These are phyloP conservation scores for Aquilaria yunnanensis DNA, from an alignment of 345 rosid species.

Conservation along the genomic window DNA sequence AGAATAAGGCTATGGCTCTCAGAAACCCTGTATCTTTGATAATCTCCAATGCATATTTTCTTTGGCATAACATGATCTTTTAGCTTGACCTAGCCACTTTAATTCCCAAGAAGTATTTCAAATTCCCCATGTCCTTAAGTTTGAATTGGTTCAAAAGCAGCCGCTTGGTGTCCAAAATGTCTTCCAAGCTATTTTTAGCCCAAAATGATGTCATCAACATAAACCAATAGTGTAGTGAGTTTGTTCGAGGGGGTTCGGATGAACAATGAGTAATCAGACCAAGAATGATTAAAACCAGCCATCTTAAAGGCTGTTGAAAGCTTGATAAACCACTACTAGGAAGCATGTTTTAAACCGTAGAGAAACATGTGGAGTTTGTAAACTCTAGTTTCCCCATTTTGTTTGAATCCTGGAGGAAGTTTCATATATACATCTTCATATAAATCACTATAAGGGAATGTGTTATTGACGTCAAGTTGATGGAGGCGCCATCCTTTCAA, in stretches of 20 bases:
- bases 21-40: neutral
- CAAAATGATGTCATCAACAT: conserved; percentile 8
- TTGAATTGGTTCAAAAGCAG: neutral
- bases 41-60: conserved; percentile 7
- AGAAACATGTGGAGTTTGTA: neutral
- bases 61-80: neutral
- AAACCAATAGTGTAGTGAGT: neutral
- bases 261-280: neutral
- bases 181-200: neutral
- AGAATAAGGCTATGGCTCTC: neutral
- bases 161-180: neutral
- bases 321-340: neutral
- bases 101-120: conserved; percentile 13
- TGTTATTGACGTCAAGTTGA: neutral
- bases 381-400: neutral
- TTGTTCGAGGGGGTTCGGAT: neutral
- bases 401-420: too few species aligned
- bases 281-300: neutral
- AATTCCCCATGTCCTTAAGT: conserved; percentile 6
- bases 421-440: conserved; percentile 5
- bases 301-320: neutral
- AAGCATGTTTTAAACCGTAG: neutral
- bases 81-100: neutral
- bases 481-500: neutral
- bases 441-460: neutral